Evolutionary conservation across 2,329 filamentous ascomycete species (phyloP).

Genomic region (Fusarium pseudograminearum): DNA sequence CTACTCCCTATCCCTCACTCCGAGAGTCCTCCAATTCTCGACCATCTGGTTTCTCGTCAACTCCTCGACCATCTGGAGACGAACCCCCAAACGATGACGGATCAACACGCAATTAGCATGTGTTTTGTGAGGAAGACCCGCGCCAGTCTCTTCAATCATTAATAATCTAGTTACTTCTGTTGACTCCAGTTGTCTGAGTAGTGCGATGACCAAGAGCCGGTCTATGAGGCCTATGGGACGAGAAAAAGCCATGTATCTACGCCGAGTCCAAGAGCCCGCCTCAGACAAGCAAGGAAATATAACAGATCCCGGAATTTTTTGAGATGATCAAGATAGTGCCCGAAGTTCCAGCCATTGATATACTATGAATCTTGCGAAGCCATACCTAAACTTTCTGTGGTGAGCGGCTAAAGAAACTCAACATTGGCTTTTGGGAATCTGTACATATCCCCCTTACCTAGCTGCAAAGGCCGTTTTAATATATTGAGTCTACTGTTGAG

Average conservation of each 20-base stretch:
- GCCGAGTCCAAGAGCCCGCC: slow-evolving; percentile 3
- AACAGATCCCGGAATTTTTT: slow-evolving; percentile 26
- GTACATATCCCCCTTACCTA: slow-evolving; percentile 47
- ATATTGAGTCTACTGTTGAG: slow-evolving; percentile 15
- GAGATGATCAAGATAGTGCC: slow-evolving; percentile 12
- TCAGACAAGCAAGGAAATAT: slow-evolving; percentile 20
- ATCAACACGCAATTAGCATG: slow-evolving; percentile 26
- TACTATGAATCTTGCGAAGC: slow-evolving; percentile 22
- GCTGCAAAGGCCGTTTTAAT: slow-evolving; percentile 49
- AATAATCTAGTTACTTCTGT: neutral
- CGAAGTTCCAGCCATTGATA: slow-evolving; percentile 26
- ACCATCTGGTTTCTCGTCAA: slow-evolving; percentile 17
- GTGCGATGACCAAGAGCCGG: slow-evolving; percentile 17
- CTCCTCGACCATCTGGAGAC: slow-evolving; percentile 11
- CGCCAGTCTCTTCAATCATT: neutral
- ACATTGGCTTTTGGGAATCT: slow-evolving; percentile 53
- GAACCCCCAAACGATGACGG: slow-evolving; percentile 24
- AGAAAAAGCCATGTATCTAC: slow-evolving; percentile 13
- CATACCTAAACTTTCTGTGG: no score
- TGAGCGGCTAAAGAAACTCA: slow-evolving; percentile 46
- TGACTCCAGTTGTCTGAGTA: neutral
- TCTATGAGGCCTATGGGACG: slow-evolving; percentile 21
- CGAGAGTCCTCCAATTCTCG: slow-evolving; percentile 9
- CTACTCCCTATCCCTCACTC: slow-evolving; percentile 14
- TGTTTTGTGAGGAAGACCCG: slow-evolving; percentile 31